Evolutionary conservation across 305 asterid species (phyloP), one percentile per base, ranked within the genome.

Genomic region (Fraxinus velutina): DNA sequence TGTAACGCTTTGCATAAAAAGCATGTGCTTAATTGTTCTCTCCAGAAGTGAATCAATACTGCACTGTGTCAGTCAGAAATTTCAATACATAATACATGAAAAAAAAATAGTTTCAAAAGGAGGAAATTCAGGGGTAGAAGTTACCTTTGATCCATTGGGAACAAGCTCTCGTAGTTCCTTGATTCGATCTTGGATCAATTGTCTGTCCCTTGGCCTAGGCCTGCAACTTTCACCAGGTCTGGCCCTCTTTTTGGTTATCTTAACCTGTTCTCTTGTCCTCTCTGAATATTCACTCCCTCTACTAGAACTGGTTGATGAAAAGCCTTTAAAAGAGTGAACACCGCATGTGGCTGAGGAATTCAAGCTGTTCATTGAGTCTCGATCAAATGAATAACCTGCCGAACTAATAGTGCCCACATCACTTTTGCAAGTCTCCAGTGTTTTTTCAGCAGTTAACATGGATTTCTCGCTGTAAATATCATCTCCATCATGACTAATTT

Each of bases 191-290:
- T 96, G 99, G 89, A 96, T 96, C 91, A 96, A 86, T 73, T 96
- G 99, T 87, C 99, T 90, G 76, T 96, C 99, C 88, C 98, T 91
- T 74, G 99, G 99, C 87, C 99, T 52, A 52, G 99, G 98, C 86
- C 99, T 92, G 88, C 92, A 84, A 80, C 95, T 94, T 89, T 93
- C 98, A 82, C 99, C 99, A 37, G 97, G 96, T 83, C 93, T 90
- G 79, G 97, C 92, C 86, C 99, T 91, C 87, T 90, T 93, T 85
- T 93, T 95, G 80, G 84, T 91, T 78, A 76, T 74, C 87, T 92
- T 95, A 62, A 32, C 83, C 3, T 89, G 83, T 86, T 86, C 93
- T 78, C 87, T 88, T 74, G 90, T 79, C 87, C 88, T 93, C 78
- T 89, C 97, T 85, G 89, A 30, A 39, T 85, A 89, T 73, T 86